Evolutionary conservation across 257 asterid genomes (phyloP), one percentile per base, ranked within the genome.

Genomic region (Solanum ossicruentum): DNA sequence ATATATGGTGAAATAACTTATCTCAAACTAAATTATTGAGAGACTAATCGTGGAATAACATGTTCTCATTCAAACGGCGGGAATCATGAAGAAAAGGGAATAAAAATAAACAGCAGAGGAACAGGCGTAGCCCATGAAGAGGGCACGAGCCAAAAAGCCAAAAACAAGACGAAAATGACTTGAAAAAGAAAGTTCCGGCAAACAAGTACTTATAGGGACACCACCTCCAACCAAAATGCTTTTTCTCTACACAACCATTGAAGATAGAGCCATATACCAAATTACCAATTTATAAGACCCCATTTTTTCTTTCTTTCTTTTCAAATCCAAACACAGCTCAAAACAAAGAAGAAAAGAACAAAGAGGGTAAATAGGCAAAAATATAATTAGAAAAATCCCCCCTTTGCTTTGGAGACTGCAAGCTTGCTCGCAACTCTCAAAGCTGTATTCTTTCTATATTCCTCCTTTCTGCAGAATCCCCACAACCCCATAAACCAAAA

Each of bases 381-480:
- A 85, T 87, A 92, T 83, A 85, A 80, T 86, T 77, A 87, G 66
- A 47, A 43, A 52, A 65, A 52, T 63, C 39, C n/a, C 66, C 78
- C 83, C 63, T 71, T 56, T 85, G 93, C 94, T 89, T 90, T 88
- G 94, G 93, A 85, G 89, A 90, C 91, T 90, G 92, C 91, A 84
- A 91, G 87, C 88, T 90, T 85, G 88, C 88, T 88, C 88, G 88
- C 92, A 83, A 73, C 92, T 92, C 91, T 92, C 95, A 86, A 91
- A 92, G 93, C 91, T 88, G 93, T 69, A 87, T 71, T 84, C 54
- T 70, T 57, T 67, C 61, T 79, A 85, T 80, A 88, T 84, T 87
- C 36, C 89, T 73, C 58, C 84, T 67, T 84, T 75, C 83, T 82
- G 49, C 49, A 10, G 16, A 60, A 60, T 41, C 81, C 84, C 72